Evolutionary conservation across 2,329 filamentous ascomycete species (phyloP).

Genomic region (Ascomycota sp.): DNA sequence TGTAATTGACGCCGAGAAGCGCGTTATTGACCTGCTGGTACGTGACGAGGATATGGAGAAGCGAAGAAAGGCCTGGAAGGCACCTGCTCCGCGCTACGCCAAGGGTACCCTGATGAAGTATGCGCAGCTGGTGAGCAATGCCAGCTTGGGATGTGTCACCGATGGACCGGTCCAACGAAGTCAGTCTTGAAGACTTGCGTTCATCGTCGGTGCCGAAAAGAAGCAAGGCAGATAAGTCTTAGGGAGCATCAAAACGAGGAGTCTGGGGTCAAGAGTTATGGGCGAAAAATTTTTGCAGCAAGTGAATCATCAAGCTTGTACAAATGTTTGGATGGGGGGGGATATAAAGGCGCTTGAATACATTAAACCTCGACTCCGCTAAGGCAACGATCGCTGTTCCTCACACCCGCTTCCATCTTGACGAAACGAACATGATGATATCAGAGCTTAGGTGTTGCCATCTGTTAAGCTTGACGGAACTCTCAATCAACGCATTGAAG

Average conservation of each 20-base stretch:
- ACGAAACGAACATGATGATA: no score
- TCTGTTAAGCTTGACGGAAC: no score
- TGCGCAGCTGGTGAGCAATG: conserved; percentile 33
- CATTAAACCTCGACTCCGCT: no score
- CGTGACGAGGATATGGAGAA: conserved; percentile 38
- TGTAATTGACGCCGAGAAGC: conserved; percentile 59
- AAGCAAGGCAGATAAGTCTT: background rate
- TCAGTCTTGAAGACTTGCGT: background rate
- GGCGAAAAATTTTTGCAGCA: no score
- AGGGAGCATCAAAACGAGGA: background rate
- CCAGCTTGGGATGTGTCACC: conserved; percentile 36
- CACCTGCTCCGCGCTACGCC: conserved; percentile 32
- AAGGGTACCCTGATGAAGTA: conserved; percentile 52
- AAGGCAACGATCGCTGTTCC: no score
- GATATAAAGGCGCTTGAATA: no score
- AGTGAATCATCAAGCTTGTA: no score
- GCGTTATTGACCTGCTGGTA: conserved; percentile 43
- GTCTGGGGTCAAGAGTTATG: no score
- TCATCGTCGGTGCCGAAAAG: background rate
- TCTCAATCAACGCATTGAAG: no score
- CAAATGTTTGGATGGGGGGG: no score
- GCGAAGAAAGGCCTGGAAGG: conserved; percentile 37
- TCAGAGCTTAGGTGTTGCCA: no score
- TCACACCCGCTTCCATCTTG: no score
- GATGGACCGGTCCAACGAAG: conserved; percentile 14